Conservation (phyloP, 257 asterid species). For the Fraxinus excelsior region DNA sequence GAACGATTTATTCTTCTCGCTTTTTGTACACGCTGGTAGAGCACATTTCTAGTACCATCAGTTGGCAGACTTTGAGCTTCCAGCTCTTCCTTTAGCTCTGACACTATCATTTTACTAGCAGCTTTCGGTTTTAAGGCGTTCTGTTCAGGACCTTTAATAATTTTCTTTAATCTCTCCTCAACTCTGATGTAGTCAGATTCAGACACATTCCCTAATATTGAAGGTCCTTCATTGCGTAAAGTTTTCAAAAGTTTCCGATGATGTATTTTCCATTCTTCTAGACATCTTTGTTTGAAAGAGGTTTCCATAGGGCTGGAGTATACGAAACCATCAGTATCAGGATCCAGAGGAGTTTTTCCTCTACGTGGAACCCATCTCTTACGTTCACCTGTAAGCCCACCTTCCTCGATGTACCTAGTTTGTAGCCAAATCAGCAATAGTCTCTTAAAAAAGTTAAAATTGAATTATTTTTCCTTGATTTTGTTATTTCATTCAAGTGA, state of each 20-base stretch:
- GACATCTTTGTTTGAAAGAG: slow-evolving; percentile 95
- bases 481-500: slow-evolving; percentile 4
- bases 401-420: slow-evolving; percentile 89
- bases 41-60: slow-evolving; percentile 97
- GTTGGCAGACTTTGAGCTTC: slow-evolving; percentile 97
- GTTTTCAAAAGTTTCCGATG: slow-evolving; percentile 84
- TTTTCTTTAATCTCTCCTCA: slow-evolving; percentile 86
- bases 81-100: slow-evolving; percentile 92
- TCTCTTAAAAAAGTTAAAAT: slow-evolving; percentile 18
- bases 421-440: slow-evolving; percentile 34
- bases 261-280: slow-evolving; percentile 79
- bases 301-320: slow-evolving; percentile 92
- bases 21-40: slow-evolving; percentile 97
- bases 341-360: slow-evolving; percentile 97
- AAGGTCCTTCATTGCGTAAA: slow-evolving; percentile 86
- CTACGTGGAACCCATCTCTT: slow-evolving; percentile 98
- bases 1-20: slow-evolving; percentile 99
- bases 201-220: slow-evolving; percentile 70
- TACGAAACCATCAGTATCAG: slow-evolving; percentile 88
- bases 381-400: slow-evolving; percentile 98
- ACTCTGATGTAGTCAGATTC: slow-evolving; percentile 84
- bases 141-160: slow-evolving; percentile 88
- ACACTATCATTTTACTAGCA: slow-evolving; percentile 95
- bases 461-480: slow-evolving; percentile 11
- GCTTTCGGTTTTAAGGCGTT: slow-evolving; percentile 91